These are phyloP conservation scores for Sporothrix phasma DNA, from an alignment of 2,329 filamentous ascomycete species.

Conservation along the genomic window DNA sequence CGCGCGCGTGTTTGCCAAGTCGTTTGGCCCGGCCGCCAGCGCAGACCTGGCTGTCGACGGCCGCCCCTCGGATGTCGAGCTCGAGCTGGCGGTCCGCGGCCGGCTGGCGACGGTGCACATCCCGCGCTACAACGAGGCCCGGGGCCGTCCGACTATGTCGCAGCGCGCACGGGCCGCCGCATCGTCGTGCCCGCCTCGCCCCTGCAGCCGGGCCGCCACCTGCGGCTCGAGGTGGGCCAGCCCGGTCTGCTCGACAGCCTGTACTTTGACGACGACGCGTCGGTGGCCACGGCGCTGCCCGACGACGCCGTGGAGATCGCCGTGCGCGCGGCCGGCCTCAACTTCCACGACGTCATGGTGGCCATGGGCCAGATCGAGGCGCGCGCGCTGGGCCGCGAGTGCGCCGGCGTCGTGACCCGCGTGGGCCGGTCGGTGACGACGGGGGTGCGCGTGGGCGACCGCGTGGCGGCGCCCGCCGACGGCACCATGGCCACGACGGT, in stretches of 20 bases:
- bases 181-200: slow-evolving; percentile 9
- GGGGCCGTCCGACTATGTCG: slow-evolving; percentile 13
- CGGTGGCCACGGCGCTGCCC: background rate
- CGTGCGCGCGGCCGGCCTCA: slow-evolving; percentile 26
- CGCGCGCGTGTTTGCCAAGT: slow-evolving; percentile 4
- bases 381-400: slow-evolving; percentile 25
- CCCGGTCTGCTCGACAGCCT: slow-evolving; percentile 24
- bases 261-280: slow-evolving; percentile 21
- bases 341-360: slow-evolving; percentile 30
- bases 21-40: background rate
- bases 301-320: slow-evolving; percentile 25
- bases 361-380: slow-evolving; percentile 21
- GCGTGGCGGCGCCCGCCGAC: slow-evolving; percentile 23
- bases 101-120: slow-evolving; percentile 11
- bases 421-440: slow-evolving; percentile 14
- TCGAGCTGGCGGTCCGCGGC: slow-evolving; percentile 16
- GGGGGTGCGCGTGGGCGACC: slow-evolving; percentile 27
- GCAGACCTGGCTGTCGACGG: background rate
- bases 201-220: slow-evolving; percentile 14
- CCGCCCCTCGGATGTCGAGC: slow-evolving; percentile 2
- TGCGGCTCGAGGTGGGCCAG: slow-evolving; percentile 17
- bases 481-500: slow-evolving; percentile 16
- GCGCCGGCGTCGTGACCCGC: slow-evolving; percentile 20
- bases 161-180: slow-evolving; percentile 14
- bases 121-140: slow-evolving; percentile 17